Conservation (phyloP, 768 basidiomycete genomes). For the Lactifluus pinguis region DNA sequence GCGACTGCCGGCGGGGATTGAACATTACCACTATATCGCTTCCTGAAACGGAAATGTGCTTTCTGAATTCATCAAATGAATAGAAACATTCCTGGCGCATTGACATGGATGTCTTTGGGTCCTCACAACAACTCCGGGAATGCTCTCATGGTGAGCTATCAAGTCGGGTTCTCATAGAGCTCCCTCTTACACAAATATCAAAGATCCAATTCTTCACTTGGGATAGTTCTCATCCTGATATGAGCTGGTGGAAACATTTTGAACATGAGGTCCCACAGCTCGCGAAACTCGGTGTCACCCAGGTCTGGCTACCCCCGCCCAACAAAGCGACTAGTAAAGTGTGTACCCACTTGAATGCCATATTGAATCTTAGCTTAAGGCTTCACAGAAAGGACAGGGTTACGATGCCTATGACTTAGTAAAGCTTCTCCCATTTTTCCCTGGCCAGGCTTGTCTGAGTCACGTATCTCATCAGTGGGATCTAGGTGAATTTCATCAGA, state of each 20-base stretch:
- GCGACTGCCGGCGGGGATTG: slow-evolving; percentile 22
- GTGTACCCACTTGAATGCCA: background rate
- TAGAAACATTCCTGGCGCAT: slow-evolving; percentile 28
- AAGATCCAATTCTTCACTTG: slow-evolving; percentile 84
- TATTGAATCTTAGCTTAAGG: background rate
- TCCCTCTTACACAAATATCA: background rate
- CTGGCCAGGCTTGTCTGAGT: background rate
- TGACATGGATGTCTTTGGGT: slow-evolving; percentile 54
- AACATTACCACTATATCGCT: slow-evolving; percentile 8
- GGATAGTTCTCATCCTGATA: slow-evolving; percentile 46
- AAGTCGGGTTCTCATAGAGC: background rate
- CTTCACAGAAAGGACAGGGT: slow-evolving; percentile 53
- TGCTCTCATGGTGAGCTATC: slow-evolving; percentile 51
- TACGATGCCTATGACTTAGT: slow-evolving; percentile 87
- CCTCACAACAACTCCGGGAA: slow-evolving; percentile 42
- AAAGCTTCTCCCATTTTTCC: slow-evolving; percentile 18
- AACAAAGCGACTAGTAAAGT: slow-evolving; percentile 68
- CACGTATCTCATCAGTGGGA: slow-evolving; percentile 55
- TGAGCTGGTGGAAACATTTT: slow-evolving; percentile 79
- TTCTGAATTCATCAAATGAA: background rate
- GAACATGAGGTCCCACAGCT: slow-evolving; percentile 56
- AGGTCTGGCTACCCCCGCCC: slow-evolving; percentile 77
- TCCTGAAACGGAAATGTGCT: background rate
- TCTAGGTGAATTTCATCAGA: slow-evolving; percentile 76
- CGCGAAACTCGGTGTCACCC: slow-evolving; percentile 62